Percentiles rank a stretch among this genome's conserved stretches.
Evolutionary conservation across 768 basidiomycete species (phyloP).

Genomic region (Tricholoma matsutake): DNA sequence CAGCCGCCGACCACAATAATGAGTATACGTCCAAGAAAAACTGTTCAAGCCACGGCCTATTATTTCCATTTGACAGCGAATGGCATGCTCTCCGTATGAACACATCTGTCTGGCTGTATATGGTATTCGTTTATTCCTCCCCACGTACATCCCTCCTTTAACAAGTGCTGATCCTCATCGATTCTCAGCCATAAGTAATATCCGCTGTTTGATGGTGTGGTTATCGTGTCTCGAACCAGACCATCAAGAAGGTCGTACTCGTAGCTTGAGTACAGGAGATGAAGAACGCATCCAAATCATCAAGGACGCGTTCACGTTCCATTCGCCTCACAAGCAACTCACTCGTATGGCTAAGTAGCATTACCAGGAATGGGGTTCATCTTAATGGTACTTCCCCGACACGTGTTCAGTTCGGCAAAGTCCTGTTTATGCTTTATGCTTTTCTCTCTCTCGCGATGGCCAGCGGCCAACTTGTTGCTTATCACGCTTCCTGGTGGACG

Average conservation of each 20-base stretch:
- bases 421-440: not conserved
- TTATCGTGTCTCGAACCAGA: not conserved
- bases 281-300: not conserved
- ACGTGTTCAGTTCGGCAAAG: not conserved
- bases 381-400: not conserved
- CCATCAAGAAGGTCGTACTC: not conserved
- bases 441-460: not conserved
- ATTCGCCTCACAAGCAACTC: not conserved
- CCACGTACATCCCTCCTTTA: not conserved
- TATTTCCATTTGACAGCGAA: not conserved
- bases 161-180: not conserved
- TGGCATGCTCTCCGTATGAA: not conserved
- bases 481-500: not conserved
- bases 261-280: not conserved
- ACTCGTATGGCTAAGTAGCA: not conserved
- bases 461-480: not conserved
- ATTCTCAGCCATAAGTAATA: not conserved
- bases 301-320: not conserved
- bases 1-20: not conserved
- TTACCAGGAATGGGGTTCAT: not conserved
- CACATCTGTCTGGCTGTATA: not conserved
- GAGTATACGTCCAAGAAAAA: not conserved
- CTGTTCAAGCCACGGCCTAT: not conserved
- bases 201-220: not conserved
- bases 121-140: not conserved